Conservation (phyloP, 345 rosid genomes). For the Eucalyptus viminalis region DNA sequence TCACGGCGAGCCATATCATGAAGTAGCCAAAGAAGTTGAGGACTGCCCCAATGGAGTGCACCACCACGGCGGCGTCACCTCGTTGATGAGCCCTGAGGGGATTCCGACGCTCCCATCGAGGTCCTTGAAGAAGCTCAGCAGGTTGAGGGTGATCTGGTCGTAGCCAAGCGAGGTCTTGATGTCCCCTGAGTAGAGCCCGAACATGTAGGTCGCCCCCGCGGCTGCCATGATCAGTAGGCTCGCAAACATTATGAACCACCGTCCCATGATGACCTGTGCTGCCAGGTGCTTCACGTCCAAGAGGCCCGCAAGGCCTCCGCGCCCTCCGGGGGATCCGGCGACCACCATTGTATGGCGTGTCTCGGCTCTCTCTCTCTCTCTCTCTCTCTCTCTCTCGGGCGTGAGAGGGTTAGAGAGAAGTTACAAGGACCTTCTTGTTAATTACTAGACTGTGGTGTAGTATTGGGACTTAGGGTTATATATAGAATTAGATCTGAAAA, state of each 20-base stretch:
- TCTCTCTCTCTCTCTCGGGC: too few relatives aligned
- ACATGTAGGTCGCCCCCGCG: slow-evolving; percentile 59
- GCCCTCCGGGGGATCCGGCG: background rate
- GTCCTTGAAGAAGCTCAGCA: slow-evolving; percentile 54
- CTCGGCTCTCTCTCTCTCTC: too few relatives aligned
- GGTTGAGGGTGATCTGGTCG: slow-evolving; percentile 46
- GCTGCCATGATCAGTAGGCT: slow-evolving; percentile 40
- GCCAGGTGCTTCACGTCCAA: slow-evolving; percentile 7
- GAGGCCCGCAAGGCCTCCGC: background rate
- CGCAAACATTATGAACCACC: slow-evolving; percentile 50
- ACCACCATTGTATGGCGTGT: background rate
- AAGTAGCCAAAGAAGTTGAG: slow-evolving; percentile 51
- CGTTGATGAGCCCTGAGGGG: slow-evolving; percentile 42
- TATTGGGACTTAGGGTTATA: too few relatives aligned
- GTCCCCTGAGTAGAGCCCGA: slow-evolving; percentile 27
- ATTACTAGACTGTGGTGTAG: too few relatives aligned
- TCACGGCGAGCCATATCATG: slow-evolving; percentile 59
- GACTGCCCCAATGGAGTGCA: slow-evolving; percentile 25
- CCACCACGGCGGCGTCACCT: slow-evolving; percentile 54
- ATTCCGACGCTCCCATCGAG: slow-evolving; percentile 39
- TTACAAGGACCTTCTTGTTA: too few relatives aligned
- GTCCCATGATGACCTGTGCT: slow-evolving; percentile 18
- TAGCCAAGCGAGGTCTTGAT: slow-evolving; percentile 26
- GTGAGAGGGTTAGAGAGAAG: too few relatives aligned
- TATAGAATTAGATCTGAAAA: background rate